These are phyloP conservation scores for Bolboschoenoplectus hybrid DNA, from an alignment of 202 grass and related monocot genomes.

Conservation along the genomic window DNA sequence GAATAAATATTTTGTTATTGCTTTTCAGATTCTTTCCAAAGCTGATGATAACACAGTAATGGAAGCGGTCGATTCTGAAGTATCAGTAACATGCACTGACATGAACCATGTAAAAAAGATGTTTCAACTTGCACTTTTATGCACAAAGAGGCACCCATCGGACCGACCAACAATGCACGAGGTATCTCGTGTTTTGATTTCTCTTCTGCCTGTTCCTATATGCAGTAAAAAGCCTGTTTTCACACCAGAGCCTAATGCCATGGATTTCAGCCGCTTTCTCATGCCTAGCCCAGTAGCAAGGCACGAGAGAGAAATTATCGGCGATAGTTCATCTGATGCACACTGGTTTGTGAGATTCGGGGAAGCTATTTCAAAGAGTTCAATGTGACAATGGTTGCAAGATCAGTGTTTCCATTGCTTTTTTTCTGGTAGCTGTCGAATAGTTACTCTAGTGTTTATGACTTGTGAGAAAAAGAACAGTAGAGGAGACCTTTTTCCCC, in stretches of 20 bases:
- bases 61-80: slow-evolving; percentile 96
- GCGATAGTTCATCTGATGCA: slow-evolving; percentile 67
- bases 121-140: slow-evolving; percentile 93
- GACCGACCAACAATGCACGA: slow-evolving; percentile 96
- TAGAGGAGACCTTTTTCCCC: neutral
- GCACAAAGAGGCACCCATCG: slow-evolving; percentile 79
- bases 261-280: slow-evolving; percentile 68
- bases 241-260: slow-evolving; percentile 30
- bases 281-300: slow-evolving; percentile 38
- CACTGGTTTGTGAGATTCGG: slow-evolving; percentile 95
- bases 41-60: slow-evolving; percentile 97
- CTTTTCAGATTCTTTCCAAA: slow-evolving; percentile 82
- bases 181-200: slow-evolving; percentile 75
- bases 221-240: slow-evolving; percentile 45
- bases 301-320: slow-evolving; percentile 38
- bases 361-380: slow-evolving; percentile 95
- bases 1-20: neutral
- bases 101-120: slow-evolving; percentile 82
- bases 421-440: slow-evolving; percentile 24
- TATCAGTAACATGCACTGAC: slow-evolving; percentile 91
- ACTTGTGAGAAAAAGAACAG: neutral
- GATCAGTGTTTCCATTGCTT: neutral
- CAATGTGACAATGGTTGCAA: slow-evolving; percentile 46
- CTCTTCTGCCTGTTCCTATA: slow-evolving; percentile 57
- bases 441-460: slow-evolving; percentile 14